phyloP scores from a whole-genome alignment of 176 grass and related monocot genomes.

The Oryza meyeriana region DNA sequence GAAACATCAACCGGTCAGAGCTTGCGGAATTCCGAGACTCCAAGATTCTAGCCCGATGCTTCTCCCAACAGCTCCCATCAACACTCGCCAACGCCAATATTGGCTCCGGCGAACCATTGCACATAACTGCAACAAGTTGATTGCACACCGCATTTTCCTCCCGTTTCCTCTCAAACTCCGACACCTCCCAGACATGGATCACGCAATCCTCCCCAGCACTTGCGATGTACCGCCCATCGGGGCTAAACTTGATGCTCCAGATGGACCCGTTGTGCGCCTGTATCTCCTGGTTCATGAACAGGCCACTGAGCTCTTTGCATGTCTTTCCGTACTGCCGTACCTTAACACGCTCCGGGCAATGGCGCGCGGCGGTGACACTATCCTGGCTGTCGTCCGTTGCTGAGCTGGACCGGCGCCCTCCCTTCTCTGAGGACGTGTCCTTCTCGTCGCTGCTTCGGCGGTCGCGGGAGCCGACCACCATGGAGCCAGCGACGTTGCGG shows the following conservation, averaged over 20 bases:
- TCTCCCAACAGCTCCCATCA: constrained; percentile 59
- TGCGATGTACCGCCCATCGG: constrained; percentile 73
- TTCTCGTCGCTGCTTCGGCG: constrained; percentile 71
- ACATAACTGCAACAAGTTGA: constrained; percentile 55
- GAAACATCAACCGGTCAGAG: constrained; percentile 67
- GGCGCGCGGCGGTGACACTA: constrained; percentile 36
- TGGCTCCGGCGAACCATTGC: constrained; percentile 56
- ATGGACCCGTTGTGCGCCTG: constrained; percentile 81
- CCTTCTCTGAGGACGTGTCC: constrained; percentile 88
- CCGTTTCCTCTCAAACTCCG: constrained; percentile 48
- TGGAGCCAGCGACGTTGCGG: constrained; percentile 51
- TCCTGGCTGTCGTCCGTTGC: constrained; percentile 94
- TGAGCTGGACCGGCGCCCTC: constrained; percentile 79
- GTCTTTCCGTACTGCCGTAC: constrained; percentile 76
- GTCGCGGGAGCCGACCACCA: constrained; percentile 52
- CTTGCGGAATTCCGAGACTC: constrained; percentile 42
- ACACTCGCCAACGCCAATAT: constrained; percentile 40
- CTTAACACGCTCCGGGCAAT: constrained; percentile 61
- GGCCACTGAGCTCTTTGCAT: constrained; percentile 79
- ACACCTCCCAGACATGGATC: constrained; percentile 95
- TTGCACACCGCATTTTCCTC: constrained; percentile 61
- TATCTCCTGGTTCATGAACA: constrained; percentile 93
- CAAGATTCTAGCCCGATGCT: constrained; percentile 46
- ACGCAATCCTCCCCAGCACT: constrained; percentile 90
- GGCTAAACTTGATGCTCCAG: constrained; percentile 86